Evolutionary conservation across 2,329 filamentous ascomycete genomes (phyloP).

Genomic region (Raffaelea ambrosiae): DNA sequence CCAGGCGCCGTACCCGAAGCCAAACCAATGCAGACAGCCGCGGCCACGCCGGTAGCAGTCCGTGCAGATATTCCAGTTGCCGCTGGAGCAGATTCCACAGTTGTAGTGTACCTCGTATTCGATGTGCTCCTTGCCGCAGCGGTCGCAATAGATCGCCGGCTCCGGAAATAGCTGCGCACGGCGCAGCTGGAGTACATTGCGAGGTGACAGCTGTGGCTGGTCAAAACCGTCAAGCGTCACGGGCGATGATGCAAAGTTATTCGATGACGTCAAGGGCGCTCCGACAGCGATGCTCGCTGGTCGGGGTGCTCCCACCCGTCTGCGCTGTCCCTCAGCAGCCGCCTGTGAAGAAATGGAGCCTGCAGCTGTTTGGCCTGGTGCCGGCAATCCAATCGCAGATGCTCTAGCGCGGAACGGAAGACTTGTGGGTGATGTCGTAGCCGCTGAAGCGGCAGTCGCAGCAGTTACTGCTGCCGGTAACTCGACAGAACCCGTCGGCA

Average conservation of each 20-base stretch:
- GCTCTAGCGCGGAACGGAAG: constrained; percentile 28
- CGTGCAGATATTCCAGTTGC: constrained; percentile 71
- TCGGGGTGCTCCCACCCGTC: not conserved
- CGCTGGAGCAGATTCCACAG: constrained; percentile 61
- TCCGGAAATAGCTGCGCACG: constrained; percentile 51
- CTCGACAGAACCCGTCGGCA: not conserved
- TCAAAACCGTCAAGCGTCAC: constrained; percentile 3
- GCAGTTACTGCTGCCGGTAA: not conserved
- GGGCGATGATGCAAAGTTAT: constrained; percentile 7
- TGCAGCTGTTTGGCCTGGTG: not conserved
- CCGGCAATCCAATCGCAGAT: constrained; percentile 5
- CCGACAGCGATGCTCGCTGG: not conserved
- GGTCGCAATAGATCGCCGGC: constrained; percentile 64
- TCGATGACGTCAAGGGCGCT: not conserved
- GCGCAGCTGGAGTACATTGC: not conserved
- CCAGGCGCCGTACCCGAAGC: constrained; percentile 69
- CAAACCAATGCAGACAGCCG: constrained; percentile 82
- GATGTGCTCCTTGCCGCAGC: constrained; percentile 63
- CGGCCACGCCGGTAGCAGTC: constrained; percentile 68
- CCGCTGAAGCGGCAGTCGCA: not conserved
- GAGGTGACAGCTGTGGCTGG: not conserved
- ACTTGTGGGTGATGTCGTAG: not conserved
- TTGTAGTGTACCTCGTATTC: constrained; percentile 83
- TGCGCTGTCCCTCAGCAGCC: not conserved
- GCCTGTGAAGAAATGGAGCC: too few species aligned